phyloP scores from a whole-genome alignment of 2,329 filamentous ascomycete species.

The Ceratocystis ficicola region DNA sequence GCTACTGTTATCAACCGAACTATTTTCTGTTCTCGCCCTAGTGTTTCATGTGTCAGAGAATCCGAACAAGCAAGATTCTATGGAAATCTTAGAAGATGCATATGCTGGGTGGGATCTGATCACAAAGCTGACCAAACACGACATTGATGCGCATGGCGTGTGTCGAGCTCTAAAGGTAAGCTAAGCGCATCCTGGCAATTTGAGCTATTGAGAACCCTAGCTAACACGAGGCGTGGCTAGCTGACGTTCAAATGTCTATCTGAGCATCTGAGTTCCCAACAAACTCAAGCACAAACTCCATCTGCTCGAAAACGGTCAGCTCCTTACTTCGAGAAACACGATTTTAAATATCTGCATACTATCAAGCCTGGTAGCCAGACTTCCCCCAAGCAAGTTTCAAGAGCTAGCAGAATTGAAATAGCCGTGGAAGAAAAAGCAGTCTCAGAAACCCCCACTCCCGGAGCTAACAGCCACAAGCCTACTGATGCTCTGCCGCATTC shows the following conservation, averaged over 20 bases:
- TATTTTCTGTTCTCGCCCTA: constrained; percentile 67
- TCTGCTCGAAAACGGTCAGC: constrained; percentile 15
- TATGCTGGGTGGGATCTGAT: constrained; percentile 74
- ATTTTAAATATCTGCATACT: constrained; percentile 13
- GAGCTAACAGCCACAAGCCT: not conserved
- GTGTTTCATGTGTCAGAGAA: constrained; percentile 74
- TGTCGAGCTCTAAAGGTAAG: constrained; percentile 61
- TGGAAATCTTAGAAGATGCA: constrained; percentile 76
- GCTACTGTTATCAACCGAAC: constrained; percentile 77
- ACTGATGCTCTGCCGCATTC: not conserved
- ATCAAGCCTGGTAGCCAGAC: constrained; percentile 24
- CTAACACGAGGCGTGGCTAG: constrained; percentile 33
- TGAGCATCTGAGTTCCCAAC: constrained; percentile 45
- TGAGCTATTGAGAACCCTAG: not conserved
- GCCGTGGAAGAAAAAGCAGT: not conserved
- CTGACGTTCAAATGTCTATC: constrained; percentile 74
- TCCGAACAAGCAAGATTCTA: constrained; percentile 57
- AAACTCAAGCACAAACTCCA: not conserved
- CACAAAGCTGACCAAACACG: constrained; percentile 64
- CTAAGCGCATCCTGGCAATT: constrained; percentile 27
- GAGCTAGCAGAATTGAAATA: not conserved
- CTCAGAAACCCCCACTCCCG: not conserved
- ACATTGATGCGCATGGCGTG: constrained; percentile 79
- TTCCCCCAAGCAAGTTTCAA: constrained; percentile 27
- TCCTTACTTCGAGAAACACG: constrained; percentile 6